These are phyloP conservation scores for Lipomyces mesembrius DNA, from an alignment of 805 yeast genomes.

Conservation along the genomic window DNA sequence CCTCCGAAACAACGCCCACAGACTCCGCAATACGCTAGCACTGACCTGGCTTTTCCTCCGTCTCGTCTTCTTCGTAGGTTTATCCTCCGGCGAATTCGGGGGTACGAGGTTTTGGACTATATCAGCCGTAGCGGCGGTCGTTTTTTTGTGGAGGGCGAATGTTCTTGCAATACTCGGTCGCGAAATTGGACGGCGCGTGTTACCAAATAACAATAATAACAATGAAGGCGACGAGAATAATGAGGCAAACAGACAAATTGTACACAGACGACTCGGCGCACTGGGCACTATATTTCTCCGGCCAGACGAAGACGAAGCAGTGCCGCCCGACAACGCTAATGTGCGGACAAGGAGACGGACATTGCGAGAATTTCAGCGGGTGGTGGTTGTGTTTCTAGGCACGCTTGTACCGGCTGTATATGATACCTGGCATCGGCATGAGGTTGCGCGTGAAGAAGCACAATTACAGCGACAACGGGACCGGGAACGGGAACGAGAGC, in stretches of 20 bases:
- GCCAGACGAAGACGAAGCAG: not conserved
- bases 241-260: not conserved
- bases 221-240: slow-evolving; percentile 1
- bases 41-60: slow-evolving; percentile 31
- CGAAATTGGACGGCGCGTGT: slow-evolving; percentile 5
- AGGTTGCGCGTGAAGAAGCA: slow-evolving; percentile 20
- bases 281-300: slow-evolving; percentile 1
- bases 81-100: slow-evolving; percentile 32
- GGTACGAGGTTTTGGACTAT: slow-evolving; percentile 27
- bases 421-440: slow-evolving; percentile 37
- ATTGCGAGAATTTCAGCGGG: slow-evolving; percentile 22
- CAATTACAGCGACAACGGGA: not conserved
- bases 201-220: slow-evolving; percentile 4
- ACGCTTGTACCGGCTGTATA: slow-evolving; percentile 37
- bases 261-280: not conserved
- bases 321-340: not conserved
- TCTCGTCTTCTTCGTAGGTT: slow-evolving; percentile 26
- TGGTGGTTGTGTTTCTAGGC: slow-evolving; percentile 33
- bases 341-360: slow-evolving; percentile 16
- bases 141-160: slow-evolving; percentile 25
- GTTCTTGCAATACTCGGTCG: slow-evolving; percentile 5
- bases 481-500: slow-evolving; percentile 3
- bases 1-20: slow-evolving; percentile 19
- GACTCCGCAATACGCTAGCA: slow-evolving; percentile 24
- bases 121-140: slow-evolving; percentile 17